Conservation (phyloP, 805 yeast genomes). For the Schwanniomyces pseudopolymorphus region DNA sequence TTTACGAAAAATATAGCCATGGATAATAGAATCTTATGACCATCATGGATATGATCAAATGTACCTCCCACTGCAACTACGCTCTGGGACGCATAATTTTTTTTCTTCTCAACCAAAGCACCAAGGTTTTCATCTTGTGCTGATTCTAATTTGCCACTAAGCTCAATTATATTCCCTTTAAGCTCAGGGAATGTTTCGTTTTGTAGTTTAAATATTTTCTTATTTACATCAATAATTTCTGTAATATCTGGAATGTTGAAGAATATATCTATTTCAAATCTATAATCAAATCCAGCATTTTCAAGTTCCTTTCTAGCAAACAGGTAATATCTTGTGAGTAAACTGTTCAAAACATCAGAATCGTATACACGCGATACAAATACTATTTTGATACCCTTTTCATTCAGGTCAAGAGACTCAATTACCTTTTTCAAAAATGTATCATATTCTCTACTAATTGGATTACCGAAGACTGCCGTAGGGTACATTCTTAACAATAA, state of each 20-base stretch:
- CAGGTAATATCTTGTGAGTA: constrained; percentile 30
- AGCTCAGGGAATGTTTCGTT: neutral
- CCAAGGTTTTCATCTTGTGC: too few species aligned
- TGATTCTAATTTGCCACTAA: neutral
- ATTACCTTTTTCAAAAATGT: constrained; percentile 6
- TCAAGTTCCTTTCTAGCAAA: constrained; percentile 20
- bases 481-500: constrained; percentile 1
- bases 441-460: constrained; percentile 12
- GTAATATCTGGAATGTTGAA: constrained; percentile 16
- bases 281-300: constrained; percentile 19
- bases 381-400: constrained; percentile 21
- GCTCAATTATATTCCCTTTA: neutral
- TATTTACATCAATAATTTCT: neutral
- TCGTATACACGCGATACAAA: constrained; percentile 18
- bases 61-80: constrained; percentile 88
- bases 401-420: neutral
- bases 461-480: constrained; percentile 12
- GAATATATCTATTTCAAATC: constrained; percentile 28
- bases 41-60: constrained; percentile 94
- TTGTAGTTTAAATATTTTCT: neutral
- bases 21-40: constrained; percentile 83
- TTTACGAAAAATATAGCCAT: constrained; percentile 64
- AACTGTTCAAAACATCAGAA: constrained; percentile 22
- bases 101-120: neutral
- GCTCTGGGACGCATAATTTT: constrained; percentile 4